Percentiles rank a stretch among this genome's conserved stretches.
These are phyloP conservation scores for Eragrostis nindensis DNA, from an alignment of 176 grass and related monocot genomes.

Conservation along the genomic window DNA sequence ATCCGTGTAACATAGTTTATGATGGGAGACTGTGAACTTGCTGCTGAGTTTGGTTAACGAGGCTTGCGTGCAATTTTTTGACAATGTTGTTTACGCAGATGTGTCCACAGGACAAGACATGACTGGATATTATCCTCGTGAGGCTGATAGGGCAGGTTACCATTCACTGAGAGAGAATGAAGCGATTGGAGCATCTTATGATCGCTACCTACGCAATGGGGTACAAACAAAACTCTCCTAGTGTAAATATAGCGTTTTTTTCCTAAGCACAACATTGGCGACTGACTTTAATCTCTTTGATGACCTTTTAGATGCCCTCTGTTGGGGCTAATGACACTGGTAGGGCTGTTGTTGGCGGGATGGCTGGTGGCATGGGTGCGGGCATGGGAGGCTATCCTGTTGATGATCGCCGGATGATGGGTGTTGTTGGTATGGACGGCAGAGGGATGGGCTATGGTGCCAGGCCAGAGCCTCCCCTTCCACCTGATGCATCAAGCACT, in stretches of 20 bases:
- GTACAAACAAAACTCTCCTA: conserved; percentile 42
- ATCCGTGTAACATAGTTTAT: too few relatives aligned
- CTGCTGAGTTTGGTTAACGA: background rate
- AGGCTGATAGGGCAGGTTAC: conserved; percentile 68
- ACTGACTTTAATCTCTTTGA: background rate
- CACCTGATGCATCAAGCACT: conserved; percentile 87
- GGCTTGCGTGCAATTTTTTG: background rate
- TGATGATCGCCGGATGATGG: conserved; percentile 73
- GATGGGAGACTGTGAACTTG: background rate
- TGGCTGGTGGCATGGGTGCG: conserved; percentile 56
- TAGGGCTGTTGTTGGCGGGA: conserved; percentile 71
- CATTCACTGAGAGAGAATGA: conserved; percentile 88
- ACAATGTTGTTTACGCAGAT: conserved; percentile 44
- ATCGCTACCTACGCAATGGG: conserved; percentile 96
- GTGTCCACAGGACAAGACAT: conserved; percentile 73
- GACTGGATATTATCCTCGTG: conserved; percentile 81
- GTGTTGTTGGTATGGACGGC: conserved; percentile 63
- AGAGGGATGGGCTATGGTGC: conserved; percentile 76
- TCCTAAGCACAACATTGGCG: background rate
- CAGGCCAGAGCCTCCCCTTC: conserved; percentile 74
- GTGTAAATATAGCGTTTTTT: background rate
- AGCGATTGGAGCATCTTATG: conserved; percentile 91
- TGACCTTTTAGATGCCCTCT: conserved; percentile 57
- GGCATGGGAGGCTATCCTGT: conserved; percentile 70
- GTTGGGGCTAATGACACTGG: conserved; percentile 56